Evolutionary conservation across 208 protist genomes (phyloP).

Genomic region (Leishmania martiniquensis): DNA sequence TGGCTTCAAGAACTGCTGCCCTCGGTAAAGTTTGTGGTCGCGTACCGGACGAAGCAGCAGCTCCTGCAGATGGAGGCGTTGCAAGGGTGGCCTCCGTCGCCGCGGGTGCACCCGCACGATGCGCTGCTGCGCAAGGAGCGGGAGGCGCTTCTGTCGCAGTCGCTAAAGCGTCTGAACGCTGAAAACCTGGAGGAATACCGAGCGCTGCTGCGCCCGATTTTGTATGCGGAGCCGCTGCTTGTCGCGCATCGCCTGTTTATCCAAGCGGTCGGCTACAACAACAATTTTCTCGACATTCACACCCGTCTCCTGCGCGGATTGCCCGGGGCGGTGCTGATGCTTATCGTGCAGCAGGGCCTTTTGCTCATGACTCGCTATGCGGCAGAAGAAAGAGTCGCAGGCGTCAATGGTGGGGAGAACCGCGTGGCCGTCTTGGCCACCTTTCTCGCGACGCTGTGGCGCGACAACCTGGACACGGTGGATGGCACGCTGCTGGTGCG

Average conservation of each 20-base stretch:
- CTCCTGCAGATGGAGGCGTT: background rate
- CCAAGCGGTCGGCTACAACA: slow-evolving; percentile 80
- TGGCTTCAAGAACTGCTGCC: slow-evolving; percentile 28
- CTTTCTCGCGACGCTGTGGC: slow-evolving; percentile 65
- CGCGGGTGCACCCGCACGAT: slow-evolving; percentile 50
- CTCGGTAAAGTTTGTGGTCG: background rate
- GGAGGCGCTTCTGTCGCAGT: slow-evolving; percentile 65
- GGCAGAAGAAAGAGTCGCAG: slow-evolving; percentile 39
- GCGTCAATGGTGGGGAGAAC: slow-evolving; percentile 35
- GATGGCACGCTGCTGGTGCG: slow-evolving; percentile 58
- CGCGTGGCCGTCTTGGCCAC: slow-evolving; percentile 54
- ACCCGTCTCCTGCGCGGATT: slow-evolving; percentile 57
- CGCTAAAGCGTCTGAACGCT: slow-evolving; percentile 69
- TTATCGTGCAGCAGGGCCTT: slow-evolving; percentile 64
- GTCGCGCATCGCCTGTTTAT: slow-evolving; percentile 66
- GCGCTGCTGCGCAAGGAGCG: slow-evolving; percentile 59
- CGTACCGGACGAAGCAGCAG: slow-evolving; percentile 23
- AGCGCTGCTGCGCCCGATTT: slow-evolving; percentile 47
- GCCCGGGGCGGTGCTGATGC: slow-evolving; percentile 55
- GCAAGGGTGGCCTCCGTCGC: background rate
- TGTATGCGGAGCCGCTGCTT: slow-evolving; percentile 75
- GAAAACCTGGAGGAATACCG: slow-evolving; percentile 64
- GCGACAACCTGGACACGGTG: slow-evolving; percentile 34
- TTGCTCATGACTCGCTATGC: slow-evolving; percentile 54
- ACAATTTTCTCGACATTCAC: slow-evolving; percentile 76